Percentiles rank a stretch among this genome's conserved stretches.
Evolutionary conservation across 1,284 basidiomycete genomes (phyloP).

Genomic region (Marasmius tenuissimus): DNA sequence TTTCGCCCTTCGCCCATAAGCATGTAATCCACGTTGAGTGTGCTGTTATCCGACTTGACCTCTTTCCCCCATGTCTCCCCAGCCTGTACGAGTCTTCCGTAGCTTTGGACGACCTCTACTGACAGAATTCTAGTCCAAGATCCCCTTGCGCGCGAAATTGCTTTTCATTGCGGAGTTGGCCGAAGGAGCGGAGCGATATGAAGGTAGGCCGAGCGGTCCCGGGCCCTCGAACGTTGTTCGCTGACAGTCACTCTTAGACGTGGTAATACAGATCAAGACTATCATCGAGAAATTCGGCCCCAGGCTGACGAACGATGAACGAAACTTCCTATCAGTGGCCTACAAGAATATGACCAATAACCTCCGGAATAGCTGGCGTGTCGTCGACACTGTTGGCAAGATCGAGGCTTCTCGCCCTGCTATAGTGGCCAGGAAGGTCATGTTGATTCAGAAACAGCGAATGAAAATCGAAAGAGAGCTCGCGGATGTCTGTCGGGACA

Average conservation of each 20-base stretch:
- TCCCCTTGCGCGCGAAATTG: conserved; percentile 22
- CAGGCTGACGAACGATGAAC: conserved; percentile 59
- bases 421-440: conserved; percentile 35
- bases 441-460: conserved; percentile 52
- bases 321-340: conserved; percentile 67
- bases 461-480: conserved; percentile 58
- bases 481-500: conserved; percentile 55
- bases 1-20: neutral
- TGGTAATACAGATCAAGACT: conserved; percentile 56
- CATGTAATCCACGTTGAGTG: neutral
- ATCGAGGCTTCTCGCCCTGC: conserved; percentile 35
- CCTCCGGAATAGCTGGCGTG: conserved; percentile 63
- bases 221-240: neutral
- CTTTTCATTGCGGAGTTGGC: conserved; percentile 64
- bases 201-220: conserved; percentile 39
- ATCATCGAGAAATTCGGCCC: conserved; percentile 49
- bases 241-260: conserved; percentile 38
- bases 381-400: conserved; percentile 56
- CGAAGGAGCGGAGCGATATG: conserved; percentile 65
- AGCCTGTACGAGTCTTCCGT: neutral
- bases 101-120: neutral
- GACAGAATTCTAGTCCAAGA: neutral
- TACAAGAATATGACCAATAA: conserved; percentile 69
- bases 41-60: neutral
- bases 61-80: neutral